Conservation (phyloP, 2,329 filamentous ascomycete species). For the Monosporascus sp. region DNA sequence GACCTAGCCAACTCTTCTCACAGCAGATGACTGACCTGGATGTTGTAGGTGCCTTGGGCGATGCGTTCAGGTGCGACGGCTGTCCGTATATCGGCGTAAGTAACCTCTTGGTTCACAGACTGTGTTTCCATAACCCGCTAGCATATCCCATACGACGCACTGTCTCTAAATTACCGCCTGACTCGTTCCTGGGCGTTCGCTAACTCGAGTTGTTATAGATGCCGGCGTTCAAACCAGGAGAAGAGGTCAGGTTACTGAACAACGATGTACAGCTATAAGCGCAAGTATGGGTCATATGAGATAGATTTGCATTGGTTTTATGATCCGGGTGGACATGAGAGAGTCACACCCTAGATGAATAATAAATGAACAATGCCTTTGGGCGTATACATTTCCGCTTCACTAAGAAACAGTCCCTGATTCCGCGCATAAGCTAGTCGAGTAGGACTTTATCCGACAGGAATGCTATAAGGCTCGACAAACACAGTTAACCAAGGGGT, state of each 20-base stretch:
- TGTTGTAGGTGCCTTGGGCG: constrained; percentile 65
- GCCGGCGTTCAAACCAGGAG: constrained; percentile 93
- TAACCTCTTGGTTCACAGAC: constrained; percentile 5
- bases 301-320: constrained; percentile 2
- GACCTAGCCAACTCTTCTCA: not conserved
- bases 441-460: no score
- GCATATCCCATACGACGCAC: constrained; percentile 20
- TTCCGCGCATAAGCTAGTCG: no score
- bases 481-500: no score
- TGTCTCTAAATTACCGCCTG: constrained; percentile 48
- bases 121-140: constrained; percentile 23
- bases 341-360: no score
- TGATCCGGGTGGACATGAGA: no score
- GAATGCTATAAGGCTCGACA: no score
- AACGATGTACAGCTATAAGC: constrained; percentile 69
- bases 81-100: constrained; percentile 33
- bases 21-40: not conserved
- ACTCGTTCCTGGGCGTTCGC: constrained; percentile 72
- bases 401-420: no score
- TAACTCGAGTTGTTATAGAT: constrained; percentile 31
- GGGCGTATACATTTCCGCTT: no score
- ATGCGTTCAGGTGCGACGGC: constrained; percentile 74
- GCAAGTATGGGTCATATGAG: not conserved
- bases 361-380: no score
- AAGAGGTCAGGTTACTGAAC: constrained; percentile 85